Base-by-base conservation (phyloP, 768 basidiomycete species). In the Russula virescens region DNA sequence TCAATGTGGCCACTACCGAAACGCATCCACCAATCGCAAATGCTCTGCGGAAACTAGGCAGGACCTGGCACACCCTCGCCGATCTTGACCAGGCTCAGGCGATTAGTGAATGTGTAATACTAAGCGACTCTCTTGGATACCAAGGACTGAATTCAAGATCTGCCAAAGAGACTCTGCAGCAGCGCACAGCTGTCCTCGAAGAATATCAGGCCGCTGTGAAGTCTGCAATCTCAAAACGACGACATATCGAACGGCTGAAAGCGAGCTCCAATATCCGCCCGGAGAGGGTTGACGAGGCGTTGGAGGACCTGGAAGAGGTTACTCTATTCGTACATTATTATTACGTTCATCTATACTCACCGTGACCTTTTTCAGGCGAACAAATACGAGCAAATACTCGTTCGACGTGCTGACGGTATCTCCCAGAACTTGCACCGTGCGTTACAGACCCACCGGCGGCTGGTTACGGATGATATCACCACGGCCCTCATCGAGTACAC, bases 111-210 rank as follows among this genome's bases (percentile, higher is more conserved):
- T 93, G 91, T 68, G 92, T 98, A 31, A 88, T 98, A 47, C 75
- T 99, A 28, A 95, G 94, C n/a, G 97, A 99, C 74, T 88, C 93
- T 0, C 77, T 98, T 56, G 94, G 94, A 2, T 99, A 99, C 74
- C 95, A 98, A 74, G 91, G 94, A 21, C 80, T 95, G 76, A 98
- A 99, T 70, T 94, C 97, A n/a, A 83, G 89, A 49, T 92, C 95
- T 21, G 97, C 97, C 1, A 98, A 97, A 73, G 94, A 96, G 73
- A 95, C 97, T 0, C 75, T 98, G 10, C 82, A 86, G 57, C 92
- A 94, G 78, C 87, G 97, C 11, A 91, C 93, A 0, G 83, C 84
- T 9, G 92, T 97, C 11, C 77, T 98, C 63, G 96, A 98, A 70
- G 97, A 98, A 73, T 92, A 95, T 62, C 94, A 97, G 65, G 80